Base-by-base conservation (phyloP, 1,139 yeast species). In the Pichia sp. region DNA sequence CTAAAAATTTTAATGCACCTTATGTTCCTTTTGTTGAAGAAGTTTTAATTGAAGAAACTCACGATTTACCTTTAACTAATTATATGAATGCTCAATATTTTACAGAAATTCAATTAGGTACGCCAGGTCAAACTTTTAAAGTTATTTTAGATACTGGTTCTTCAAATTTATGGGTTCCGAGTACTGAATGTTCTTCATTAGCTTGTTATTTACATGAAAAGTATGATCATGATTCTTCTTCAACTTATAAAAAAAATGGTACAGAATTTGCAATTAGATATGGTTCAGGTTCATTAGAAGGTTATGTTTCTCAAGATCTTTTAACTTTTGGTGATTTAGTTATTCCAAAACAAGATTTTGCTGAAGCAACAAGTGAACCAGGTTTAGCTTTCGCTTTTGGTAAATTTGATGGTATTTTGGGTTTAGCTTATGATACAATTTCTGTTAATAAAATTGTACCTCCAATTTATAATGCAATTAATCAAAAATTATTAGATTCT, bases 301-400 rank as follows among this genome's bases (percentile, higher is more conserved):
- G 98, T 45, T 90, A 76, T 65, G 81, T 90, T 41, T 89, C 97
- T 38, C 83, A 83, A 62, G 98, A 92, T 64, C 71, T 80, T 37
- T 68, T 92, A 55, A 69, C 76, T 51, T 69, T 92, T 54, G 97
- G 97, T 46, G 96, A 85, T 62, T 77, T 92, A 68, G 69, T 73
- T 44, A 87, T 92, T 60, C 84, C 89, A 53, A 69, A 82, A 54
- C 97, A 90, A 70, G 94, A 83, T 63, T 92, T 92, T 64, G 97
- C 95, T 50, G 98, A 92, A 73, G 92, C 96, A 50, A 92, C 98
- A 49, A 78, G 79, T 55, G 98, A 92, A 71, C 97, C 98, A 32
- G 98, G 98, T 45, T 76, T 92, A 58, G 95, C 97, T 0, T 92
- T 92, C 70, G 97, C 97, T 46, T 92, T 92, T 68, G 98, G 96